Conservation (phyloP, 192 early-diverging fungal genomes). For the Rhizophagus clarus region DNA sequence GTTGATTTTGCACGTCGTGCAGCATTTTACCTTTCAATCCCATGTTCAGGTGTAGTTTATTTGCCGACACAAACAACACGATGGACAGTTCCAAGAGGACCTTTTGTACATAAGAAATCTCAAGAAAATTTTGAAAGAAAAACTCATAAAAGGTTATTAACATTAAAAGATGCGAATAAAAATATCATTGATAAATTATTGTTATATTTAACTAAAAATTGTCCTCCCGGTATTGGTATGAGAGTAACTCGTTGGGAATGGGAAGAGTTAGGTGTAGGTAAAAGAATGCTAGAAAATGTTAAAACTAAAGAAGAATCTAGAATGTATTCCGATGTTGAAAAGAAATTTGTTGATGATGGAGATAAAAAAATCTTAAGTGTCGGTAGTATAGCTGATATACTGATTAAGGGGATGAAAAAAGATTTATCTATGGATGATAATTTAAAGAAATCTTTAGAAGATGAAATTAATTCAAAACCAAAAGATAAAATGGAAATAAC, state of each 20-base stretch:
- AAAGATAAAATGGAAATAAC: neutral
- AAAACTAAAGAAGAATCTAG: constrained; percentile 38
- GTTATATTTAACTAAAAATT: constrained; percentile 76
- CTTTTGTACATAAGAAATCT: constrained; percentile 94
- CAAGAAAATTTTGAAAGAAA: constrained; percentile 97
- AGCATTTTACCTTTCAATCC: constrained; percentile 73
- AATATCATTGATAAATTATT: constrained; percentile 77
- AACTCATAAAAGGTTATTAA: constrained; percentile 80
- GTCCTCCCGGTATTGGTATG: constrained; percentile 88
- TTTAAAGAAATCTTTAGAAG: neutral
- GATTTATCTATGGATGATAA: neutral
- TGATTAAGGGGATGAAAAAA: constrained; percentile 18
- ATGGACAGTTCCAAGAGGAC: constrained; percentile 90
- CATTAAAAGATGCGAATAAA: constrained; percentile 75
- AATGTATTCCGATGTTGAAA: constrained; percentile 26
- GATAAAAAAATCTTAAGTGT: neutral
- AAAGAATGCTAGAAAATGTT: constrained; percentile 39
- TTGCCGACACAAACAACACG: constrained; percentile 71
- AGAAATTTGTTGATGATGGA: neutral
- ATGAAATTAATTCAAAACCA: neutral
- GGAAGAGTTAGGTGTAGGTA: constrained; percentile 54
- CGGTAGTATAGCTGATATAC: neutral
- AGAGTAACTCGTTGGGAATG: constrained; percentile 73
- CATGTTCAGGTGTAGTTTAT: constrained; percentile 68
- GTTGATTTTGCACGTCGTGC: constrained; percentile 82